Percentiles rank a stretch among this genome's conserved stretches.
Conservation (phyloP, 2,329 filamentous ascomycete species). For the Ophiostoma perfectum region DNA sequence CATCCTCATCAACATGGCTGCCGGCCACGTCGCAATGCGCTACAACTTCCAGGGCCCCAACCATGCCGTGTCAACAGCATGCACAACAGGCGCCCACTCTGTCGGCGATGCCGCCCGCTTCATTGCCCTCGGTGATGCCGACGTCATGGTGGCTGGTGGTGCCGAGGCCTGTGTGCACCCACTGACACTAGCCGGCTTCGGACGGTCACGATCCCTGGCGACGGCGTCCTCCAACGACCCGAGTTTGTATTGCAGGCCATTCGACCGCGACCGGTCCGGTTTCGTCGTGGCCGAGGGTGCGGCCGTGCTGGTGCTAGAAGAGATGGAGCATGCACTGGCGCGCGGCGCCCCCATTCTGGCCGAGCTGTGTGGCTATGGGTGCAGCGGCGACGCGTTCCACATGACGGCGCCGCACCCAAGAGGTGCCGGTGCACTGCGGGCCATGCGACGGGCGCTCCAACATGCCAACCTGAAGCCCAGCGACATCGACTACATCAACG, state of each 20-base stretch:
- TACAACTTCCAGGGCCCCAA: slow-evolving; percentile 87
- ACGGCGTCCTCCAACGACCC: slow-evolving; percentile 14
- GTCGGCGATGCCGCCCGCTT: slow-evolving; percentile 92
- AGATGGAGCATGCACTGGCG: slow-evolving; percentile 76
- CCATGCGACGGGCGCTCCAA: slow-evolving; percentile 78
- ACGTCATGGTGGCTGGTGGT: slow-evolving; percentile 95
- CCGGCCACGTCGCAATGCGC: slow-evolving; percentile 90
- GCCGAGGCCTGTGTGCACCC: slow-evolving; percentile 95
- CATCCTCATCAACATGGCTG: slow-evolving; percentile 89
- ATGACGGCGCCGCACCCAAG: slow-evolving; percentile 85
- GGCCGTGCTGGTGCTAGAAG: slow-evolving; percentile 81
- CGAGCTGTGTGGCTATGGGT: slow-evolving; percentile 82
- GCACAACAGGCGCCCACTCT: slow-evolving; percentile 91
- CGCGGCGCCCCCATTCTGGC: slow-evolving; percentile 81
- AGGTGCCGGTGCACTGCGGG: slow-evolving; percentile 71
- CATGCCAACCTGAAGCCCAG: slow-evolving; percentile 64
- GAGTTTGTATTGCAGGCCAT: slow-evolving; percentile 64
- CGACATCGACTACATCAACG: slow-evolving; percentile 86
- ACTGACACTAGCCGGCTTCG: slow-evolving; percentile 85
- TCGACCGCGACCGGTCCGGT: slow-evolving; percentile 71
- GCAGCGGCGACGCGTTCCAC: slow-evolving; percentile 85
- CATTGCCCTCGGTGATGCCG: slow-evolving; percentile 82
- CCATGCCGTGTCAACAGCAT: slow-evolving; percentile 88
- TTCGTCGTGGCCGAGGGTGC: slow-evolving; percentile 94
- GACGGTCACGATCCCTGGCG: slow-evolving; percentile 73